phyloP scores from a whole-genome alignment of 805 yeast species.

The Candida pseudofarinosa region DNA sequence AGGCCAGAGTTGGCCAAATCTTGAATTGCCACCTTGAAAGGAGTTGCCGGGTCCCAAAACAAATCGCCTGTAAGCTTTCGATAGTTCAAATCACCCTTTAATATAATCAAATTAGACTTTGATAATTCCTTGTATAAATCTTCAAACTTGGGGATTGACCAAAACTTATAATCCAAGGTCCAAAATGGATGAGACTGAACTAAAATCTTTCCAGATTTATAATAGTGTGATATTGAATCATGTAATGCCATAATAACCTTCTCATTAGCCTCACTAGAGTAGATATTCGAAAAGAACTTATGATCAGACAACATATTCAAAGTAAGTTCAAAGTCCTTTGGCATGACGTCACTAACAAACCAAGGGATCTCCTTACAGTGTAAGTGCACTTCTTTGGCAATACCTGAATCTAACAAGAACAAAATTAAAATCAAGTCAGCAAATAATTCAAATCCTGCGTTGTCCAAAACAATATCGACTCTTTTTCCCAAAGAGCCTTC shows the following conservation, averaged over 20 bases:
- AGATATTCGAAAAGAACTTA: constrained; percentile 45
- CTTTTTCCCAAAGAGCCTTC: constrained; percentile 35
- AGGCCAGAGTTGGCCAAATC: constrained; percentile 60
- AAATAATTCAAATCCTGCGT: constrained; percentile 91
- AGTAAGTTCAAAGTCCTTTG: constrained; percentile 66
- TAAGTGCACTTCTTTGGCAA: constrained; percentile 60
- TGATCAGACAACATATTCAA: constrained; percentile 52
- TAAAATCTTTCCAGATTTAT: constrained; percentile 16
- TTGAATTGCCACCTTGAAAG: constrained; percentile 69
- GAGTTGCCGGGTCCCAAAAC: constrained; percentile 78
- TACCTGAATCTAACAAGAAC: constrained; percentile 56
- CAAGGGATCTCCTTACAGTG: constrained; percentile 93
- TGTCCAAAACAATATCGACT: constrained; percentile 83
- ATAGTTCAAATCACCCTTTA: constrained; percentile 95
- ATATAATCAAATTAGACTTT: constrained; percentile 66
- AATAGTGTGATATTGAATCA: constrained; percentile 18
- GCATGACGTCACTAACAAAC: constrained; percentile 96
- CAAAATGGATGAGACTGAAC: constrained; percentile 66
- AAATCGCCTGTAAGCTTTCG: constrained; percentile 91
- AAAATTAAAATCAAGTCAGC: constrained; percentile 28
- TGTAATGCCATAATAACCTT: constrained; percentile 19
- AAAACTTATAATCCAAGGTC: constrained; percentile 77
- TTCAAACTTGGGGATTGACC: constrained; percentile 66
- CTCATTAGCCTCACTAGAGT: constrained; percentile 13
- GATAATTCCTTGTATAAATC: constrained; percentile 57